Evolutionary conservation across 1,284 basidiomycete genomes (phyloP).

Genomic region (Tausonia pullulans): DNA sequence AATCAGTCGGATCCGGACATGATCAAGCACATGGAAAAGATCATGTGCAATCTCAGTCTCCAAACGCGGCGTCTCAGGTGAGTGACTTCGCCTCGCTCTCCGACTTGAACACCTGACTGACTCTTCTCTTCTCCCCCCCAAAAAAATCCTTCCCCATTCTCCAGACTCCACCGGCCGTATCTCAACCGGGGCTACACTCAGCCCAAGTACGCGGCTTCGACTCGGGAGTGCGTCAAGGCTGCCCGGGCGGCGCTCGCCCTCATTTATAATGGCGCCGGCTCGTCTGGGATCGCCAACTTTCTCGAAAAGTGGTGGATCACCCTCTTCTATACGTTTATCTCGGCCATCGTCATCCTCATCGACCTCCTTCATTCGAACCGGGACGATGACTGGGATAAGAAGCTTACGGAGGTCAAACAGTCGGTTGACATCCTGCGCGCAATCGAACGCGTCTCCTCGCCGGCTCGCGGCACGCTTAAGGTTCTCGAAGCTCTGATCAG

Average conservation of each 20-base stretch:
- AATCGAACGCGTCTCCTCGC: conserved; percentile 32
- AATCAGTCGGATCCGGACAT: conserved; percentile 27
- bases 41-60: conserved; percentile 33
- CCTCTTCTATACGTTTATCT: conserved; percentile 21
- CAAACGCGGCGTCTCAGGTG: conserved; percentile 30
- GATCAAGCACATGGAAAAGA: conserved; percentile 36
- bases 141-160: conserved; percentile 26
- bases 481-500: conserved; percentile 36
- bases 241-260: conserved; percentile 34
- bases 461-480: conserved; percentile 32
- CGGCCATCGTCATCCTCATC: conserved; percentile 35
- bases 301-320: conserved; percentile 36
- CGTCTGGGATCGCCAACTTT: conserved; percentile 30
- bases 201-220: conserved; percentile 34
- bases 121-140: not conserved
- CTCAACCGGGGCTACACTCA: conserved; percentile 18
- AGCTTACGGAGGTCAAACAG: conserved; percentile 10
- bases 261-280: conserved; percentile 25
- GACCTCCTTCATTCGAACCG: conserved; percentile 26
- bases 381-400: conserved; percentile 19
- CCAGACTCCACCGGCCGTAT: conserved; percentile 18
- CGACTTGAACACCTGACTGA: conserved; percentile 16
- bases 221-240: conserved; percentile 36
- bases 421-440: conserved; percentile 13
- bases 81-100: conserved; percentile 34